phyloP scores from a whole-genome alignment of 2,329 filamentous ascomycete species.

The Sporothrix globosa region DNA sequence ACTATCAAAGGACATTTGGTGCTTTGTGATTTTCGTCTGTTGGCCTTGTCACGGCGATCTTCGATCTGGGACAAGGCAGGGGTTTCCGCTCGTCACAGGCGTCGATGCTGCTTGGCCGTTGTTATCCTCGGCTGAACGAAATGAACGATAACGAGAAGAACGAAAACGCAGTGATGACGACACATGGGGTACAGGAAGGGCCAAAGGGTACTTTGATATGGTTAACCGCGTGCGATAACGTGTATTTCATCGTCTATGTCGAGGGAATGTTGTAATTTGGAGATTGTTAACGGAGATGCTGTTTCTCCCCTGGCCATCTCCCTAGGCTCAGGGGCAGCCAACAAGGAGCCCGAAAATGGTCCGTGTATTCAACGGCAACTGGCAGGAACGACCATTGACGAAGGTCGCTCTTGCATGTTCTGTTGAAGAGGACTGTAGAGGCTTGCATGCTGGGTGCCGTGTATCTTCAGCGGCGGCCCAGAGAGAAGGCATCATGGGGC shows the following conservation, averaged over 20 bases:
- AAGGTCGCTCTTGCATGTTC: slow-evolving; percentile 2
- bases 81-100: not conserved
- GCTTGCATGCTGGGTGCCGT: slow-evolving; percentile 5
- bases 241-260: not conserved
- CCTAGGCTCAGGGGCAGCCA: slow-evolving; percentile 11
- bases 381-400: not conserved
- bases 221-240: not conserved
- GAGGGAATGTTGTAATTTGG: not conserved
- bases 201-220: not conserved
- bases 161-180: slow-evolving; percentile 14
- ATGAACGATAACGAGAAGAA: slow-evolving; percentile 28
- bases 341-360: slow-evolving; percentile 6
- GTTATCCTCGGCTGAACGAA: slow-evolving; percentile 41
- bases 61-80: not conserved
- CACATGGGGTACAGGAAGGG: not conserved
- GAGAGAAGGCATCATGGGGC: not conserved
- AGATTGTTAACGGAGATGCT: not conserved
- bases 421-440: slow-evolving; percentile 19
- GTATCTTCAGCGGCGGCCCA: too few relatives aligned
- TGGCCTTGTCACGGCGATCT: not conserved
- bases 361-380: not conserved
- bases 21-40: too few relatives aligned
- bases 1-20: not conserved
- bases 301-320: not conserved
- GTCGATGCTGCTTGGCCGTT: slow-evolving; percentile 25